phyloP scores from a whole-genome alignment of 73 alveolate genomes.

The Breviolum minutum region DNA sequence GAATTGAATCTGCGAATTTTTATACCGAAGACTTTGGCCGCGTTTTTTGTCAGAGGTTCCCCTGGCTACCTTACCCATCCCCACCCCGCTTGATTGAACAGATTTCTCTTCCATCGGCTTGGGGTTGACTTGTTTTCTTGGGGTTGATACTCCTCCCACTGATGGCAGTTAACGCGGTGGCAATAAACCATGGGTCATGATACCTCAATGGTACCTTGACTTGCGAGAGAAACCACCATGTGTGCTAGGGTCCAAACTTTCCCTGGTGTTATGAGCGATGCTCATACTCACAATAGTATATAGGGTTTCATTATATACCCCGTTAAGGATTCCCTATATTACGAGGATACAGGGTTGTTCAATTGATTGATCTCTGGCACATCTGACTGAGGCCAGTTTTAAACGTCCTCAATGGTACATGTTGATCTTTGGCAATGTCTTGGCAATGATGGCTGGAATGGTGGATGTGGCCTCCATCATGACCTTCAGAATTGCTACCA shows the following conservation, averaged over 20 bases:
- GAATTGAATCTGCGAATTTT: no score
- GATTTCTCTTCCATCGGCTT: no score
- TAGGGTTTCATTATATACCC: not conserved
- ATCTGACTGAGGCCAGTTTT: constrained; percentile 62
- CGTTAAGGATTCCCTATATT: not conserved
- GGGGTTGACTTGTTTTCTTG: no score
- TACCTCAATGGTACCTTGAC: no score
- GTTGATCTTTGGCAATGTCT: constrained; percentile 86
- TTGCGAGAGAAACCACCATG: not conserved
- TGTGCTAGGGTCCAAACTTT: not conserved
- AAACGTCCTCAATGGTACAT: constrained; percentile 94
- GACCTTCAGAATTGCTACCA: constrained; percentile 49
- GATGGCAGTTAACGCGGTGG: no score
- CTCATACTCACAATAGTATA: not conserved
- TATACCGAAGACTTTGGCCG: no score
- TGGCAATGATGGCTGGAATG: constrained; percentile 88
- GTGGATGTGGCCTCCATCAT: constrained; percentile 61
- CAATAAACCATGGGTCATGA: no score
- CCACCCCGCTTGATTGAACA: no score
- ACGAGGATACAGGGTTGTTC: no score
- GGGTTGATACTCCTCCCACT: no score
- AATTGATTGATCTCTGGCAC: not conserved
- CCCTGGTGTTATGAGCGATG: not conserved
- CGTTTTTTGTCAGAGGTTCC: no score
- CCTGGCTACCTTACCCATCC: no score